phyloP scores from a whole-genome alignment of 2,329 filamentous ascomycete species.

The Tolypocladium ovalisporum region DNA sequence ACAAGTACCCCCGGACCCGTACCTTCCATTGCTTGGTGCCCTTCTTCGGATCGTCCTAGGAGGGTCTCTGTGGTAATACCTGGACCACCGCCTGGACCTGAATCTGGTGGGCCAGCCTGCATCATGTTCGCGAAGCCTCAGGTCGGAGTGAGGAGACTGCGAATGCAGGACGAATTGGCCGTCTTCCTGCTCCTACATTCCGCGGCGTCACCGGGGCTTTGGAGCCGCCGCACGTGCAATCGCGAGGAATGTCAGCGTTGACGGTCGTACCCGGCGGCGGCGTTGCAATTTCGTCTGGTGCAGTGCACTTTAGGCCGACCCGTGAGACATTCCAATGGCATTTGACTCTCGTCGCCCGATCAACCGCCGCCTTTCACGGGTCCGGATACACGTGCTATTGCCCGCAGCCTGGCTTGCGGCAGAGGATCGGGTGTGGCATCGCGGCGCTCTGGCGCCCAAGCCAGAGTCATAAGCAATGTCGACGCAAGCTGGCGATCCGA shows the following conservation, averaged over 20 bases:
- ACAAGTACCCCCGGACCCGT: no score
- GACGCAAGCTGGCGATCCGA: background rate
- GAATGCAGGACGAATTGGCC: background rate
- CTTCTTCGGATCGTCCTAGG: background rate
- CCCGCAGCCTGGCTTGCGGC: background rate
- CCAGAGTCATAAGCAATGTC: background rate
- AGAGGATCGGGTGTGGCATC: background rate
- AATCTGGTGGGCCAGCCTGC: background rate
- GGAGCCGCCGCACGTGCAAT: background rate
- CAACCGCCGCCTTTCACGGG: background rate
- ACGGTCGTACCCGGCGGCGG: background rate
- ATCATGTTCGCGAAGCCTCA: background rate
- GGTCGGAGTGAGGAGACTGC: no score
- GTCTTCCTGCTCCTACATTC: background rate
- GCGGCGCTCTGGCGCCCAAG: background rate
- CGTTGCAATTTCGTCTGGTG: background rate
- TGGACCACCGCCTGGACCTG: background rate
- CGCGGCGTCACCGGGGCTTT: background rate
- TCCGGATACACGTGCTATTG: background rate
- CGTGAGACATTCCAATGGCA: background rate
- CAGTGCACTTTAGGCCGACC: background rate
- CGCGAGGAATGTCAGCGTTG: background rate
- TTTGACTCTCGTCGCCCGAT: background rate
- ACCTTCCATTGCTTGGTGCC: no score
- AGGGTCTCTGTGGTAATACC: background rate